Evolutionary conservation across 2,329 filamentous ascomycete genomes (phyloP).

Genomic region (Stagonosporopsis rhizophila): DNA sequence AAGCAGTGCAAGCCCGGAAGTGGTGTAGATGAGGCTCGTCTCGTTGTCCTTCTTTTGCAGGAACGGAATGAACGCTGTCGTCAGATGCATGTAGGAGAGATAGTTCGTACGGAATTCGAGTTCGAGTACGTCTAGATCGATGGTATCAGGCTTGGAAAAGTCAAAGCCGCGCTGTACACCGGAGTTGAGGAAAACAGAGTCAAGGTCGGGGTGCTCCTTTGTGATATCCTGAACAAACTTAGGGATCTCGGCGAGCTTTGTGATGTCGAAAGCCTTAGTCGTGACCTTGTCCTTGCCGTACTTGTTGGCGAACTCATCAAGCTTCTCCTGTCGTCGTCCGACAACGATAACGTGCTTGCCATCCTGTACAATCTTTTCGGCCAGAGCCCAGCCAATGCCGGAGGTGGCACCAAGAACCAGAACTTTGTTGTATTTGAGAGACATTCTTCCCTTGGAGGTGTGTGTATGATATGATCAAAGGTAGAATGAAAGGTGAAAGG

Average conservation of each 20-base stretch:
- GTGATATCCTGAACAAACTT: conserved; percentile 53
- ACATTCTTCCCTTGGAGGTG: conserved; percentile 42
- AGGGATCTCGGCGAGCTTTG: conserved; percentile 57
- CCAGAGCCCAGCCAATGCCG: conserved; percentile 60
- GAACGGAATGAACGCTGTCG: conserved; percentile 59
- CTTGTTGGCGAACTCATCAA: conserved; percentile 57
- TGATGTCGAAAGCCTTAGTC: conserved; percentile 59
- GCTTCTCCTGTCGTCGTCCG: conserved; percentile 60
- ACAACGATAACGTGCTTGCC: conserved; percentile 58
- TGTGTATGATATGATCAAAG: background rate
- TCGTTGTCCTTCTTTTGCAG: conserved; percentile 55
- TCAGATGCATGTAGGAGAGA: conserved; percentile 57
- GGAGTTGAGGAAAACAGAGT: conserved; percentile 61
- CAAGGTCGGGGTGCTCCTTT: conserved; percentile 57
- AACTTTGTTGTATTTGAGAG: conserved; percentile 60
- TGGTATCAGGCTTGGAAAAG: conserved; percentile 56
- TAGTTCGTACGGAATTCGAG: conserved; percentile 62
- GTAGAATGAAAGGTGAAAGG: background rate
- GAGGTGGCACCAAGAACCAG: conserved; percentile 62
- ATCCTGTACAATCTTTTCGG: conserved; percentile 57
- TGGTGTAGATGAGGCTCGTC: conserved; percentile 57
- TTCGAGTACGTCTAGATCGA: conserved; percentile 54
- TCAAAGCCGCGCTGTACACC: conserved; percentile 61
- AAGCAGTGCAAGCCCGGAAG: conserved; percentile 59
- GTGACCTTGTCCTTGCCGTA: conserved; percentile 57